Percentiles rank a stretch among this genome's conserved stretches.
Conservation (phyloP, 805 yeast genomes). For the Kluyveromyces dobzhanskii region DNA sequence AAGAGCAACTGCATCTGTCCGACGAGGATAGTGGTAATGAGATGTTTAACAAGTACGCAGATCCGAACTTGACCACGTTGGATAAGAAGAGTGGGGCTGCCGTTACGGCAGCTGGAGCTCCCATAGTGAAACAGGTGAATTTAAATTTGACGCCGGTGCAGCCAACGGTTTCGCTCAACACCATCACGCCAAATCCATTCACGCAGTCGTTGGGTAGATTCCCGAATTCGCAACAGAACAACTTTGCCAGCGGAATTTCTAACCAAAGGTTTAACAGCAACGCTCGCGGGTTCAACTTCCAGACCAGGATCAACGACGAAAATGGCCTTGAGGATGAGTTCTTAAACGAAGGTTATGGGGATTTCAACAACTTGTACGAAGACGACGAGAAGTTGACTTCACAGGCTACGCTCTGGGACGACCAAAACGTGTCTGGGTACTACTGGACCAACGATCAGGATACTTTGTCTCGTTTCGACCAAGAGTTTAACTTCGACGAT, state of each 20-base stretch:
- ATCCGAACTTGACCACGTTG: slow-evolving; percentile 28
- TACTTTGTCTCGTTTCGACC: slow-evolving; percentile 25
- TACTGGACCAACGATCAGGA: slow-evolving; percentile 20
- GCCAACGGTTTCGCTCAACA: slow-evolving; percentile 22
- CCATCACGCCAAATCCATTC: slow-evolving; percentile 10
- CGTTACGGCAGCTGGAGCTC: background rate
- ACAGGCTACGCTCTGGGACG: slow-evolving; percentile 2
- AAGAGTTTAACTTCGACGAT: slow-evolving; percentile 23
- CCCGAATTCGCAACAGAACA: background rate
- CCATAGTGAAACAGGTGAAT: slow-evolving; percentile 4
- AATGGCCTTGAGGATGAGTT: slow-evolving; percentile 1
- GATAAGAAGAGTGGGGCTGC: slow-evolving; percentile 1
- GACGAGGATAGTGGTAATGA: slow-evolving; percentile 3
- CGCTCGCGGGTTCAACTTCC: background rate
- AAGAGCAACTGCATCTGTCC: background rate
- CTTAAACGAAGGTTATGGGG: background rate
- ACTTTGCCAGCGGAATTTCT: too few species aligned
- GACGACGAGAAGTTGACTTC: slow-evolving; percentile 3
- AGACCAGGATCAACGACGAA: slow-evolving; percentile 1
- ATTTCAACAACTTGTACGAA: slow-evolving; percentile 1
- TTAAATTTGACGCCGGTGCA: slow-evolving; percentile 12
- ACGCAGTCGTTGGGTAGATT: background rate
- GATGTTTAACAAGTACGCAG: slow-evolving; percentile 27
- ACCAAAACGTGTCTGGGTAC: slow-evolving; percentile 1
- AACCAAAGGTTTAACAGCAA: background rate